A percentile compares a stretch with the other conserved stretches of the same genome.
These are phyloP conservation scores for Arabidopsis suecica DNA, from an alignment of 345 rosid species.

Conservation along the genomic window DNA sequence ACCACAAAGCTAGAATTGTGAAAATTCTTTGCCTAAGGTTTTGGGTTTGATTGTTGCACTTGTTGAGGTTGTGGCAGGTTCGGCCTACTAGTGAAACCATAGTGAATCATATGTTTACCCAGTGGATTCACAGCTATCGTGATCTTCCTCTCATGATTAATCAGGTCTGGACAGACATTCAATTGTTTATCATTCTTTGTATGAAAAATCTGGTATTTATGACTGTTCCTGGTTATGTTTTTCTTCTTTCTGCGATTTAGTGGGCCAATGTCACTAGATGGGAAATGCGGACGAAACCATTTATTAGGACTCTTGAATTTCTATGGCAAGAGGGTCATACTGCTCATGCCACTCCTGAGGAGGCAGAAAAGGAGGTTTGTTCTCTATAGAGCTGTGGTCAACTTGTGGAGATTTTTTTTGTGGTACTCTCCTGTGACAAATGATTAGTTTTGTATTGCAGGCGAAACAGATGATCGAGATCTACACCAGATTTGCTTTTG, in stretches of 20 bases:
- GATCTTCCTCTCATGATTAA: conserved; percentile 96
- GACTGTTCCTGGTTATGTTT: not conserved
- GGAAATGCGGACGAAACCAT: conserved; percentile 96
- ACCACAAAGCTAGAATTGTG: conserved; percentile 21
- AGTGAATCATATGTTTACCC: conserved; percentile 96
- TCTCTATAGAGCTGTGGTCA: conserved; percentile 7
- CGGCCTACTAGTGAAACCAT: conserved; percentile 96
- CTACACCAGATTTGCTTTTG: conserved; percentile 86
- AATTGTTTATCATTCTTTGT: conserved; percentile 16
- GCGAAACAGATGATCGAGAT: conserved; percentile 86
- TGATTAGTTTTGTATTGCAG: conserved; percentile 52
- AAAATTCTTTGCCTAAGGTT: conserved; percentile 56
- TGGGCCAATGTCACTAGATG: conserved; percentile 98
- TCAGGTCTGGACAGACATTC: conserved; percentile 56
- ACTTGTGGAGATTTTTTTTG: not conserved
- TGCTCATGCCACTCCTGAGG: conserved; percentile 85
- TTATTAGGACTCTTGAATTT: conserved; percentile 95
- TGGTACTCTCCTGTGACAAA: conserved; percentile 3
- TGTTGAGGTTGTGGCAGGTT: conserved; percentile 96
- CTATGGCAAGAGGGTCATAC: conserved; percentile 99
- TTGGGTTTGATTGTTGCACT: conserved; percentile 73
- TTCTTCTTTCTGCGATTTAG: conserved; percentile 43
- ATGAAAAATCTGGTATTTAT: not conserved
- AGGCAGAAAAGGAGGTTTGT: conserved; percentile 91
- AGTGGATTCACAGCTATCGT: conserved; percentile 94